phyloP scores from a whole-genome alignment of 306 rosid species.

The Citrullus colocynthis region DNA sequence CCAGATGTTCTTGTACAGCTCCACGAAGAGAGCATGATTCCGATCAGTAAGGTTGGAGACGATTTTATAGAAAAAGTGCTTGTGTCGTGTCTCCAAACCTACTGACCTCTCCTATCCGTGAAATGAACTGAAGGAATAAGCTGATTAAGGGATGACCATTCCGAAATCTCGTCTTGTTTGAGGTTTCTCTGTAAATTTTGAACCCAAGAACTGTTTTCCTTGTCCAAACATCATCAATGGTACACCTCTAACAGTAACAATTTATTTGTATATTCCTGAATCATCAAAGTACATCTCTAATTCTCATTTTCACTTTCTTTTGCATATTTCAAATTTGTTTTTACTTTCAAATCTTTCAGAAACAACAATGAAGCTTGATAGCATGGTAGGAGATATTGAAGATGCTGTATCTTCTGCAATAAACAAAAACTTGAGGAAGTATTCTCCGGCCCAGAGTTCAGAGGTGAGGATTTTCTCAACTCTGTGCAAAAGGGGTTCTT shows the following conservation, averaged over 20 bases:
- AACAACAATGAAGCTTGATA: conserved; percentile 77
- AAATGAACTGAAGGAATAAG: not conserved
- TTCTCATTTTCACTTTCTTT: not conserved
- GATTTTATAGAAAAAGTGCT: not conserved
- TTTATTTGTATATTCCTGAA: not conserved
- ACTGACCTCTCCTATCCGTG: not conserved
- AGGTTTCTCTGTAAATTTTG: not conserved
- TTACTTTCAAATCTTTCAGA: conserved; percentile 42
- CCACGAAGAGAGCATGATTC: not conserved
- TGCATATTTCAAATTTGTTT: not conserved
- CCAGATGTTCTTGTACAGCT: not conserved
- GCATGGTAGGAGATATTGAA: conserved; percentile 80
- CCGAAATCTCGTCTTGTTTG: not conserved
- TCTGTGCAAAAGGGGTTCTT: conserved; percentile 2
- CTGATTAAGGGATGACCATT: not conserved
- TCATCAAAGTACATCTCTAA: not conserved
- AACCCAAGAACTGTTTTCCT: not conserved
- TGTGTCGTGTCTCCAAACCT: not conserved
- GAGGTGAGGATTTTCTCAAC: conserved; percentile 39
- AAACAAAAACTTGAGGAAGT: conserved; percentile 59
- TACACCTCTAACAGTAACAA: not conserved
- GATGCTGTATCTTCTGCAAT: conserved; percentile 70
- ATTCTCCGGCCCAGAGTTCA: conserved; percentile 33
- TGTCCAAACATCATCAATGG: not conserved
- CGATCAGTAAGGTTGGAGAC: not conserved